Evolutionary conservation across 352 stramenopile genomes (phyloP), one percentile per base, ranked within the genome.

Genomic region (Phytophthora chlamydospora): DNA sequence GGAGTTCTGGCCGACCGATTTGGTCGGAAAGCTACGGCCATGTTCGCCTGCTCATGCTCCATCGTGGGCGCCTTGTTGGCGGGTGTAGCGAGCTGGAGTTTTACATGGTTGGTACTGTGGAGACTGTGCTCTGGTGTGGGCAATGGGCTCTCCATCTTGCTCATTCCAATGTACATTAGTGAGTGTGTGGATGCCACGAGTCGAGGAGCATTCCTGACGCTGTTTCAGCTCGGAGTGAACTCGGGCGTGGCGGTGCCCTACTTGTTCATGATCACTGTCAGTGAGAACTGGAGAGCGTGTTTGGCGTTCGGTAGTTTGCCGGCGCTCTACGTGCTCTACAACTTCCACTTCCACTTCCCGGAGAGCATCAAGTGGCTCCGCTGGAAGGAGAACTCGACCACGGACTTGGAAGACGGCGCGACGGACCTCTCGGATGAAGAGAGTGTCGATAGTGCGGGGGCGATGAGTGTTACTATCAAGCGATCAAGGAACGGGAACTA

Each of bases 151-250:
- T 95, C 84, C 12, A 95, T 95, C 38, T 57, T 95, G 33, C 64
- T 95, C 34, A 67, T 95, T n/a, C 86, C 86, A 33, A 95, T 95
- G 86, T 96, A 94, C 72, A 94, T 94, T 32, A 93, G 85, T 46
- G 87, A 95, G 53, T 91, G 80, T 41, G 79, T 93, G 14, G 75
- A 89, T 52, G 73, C 81, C 38, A 58, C 75, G 5, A 80, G 72
- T 59, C 83, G 87, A 19, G 84, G 85, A 16, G 66, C 68, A 4
- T 90, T 88, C 66, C 71, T 96, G 35, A 89, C 85, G 24, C 67
- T 92, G 35, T 95, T 87, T 48, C 85, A 96, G 39, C 81, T 96
- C 8, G 87, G 86, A 2, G 86, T 95, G 32, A 90, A 91, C 47
- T 76, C 81, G n/a, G 86, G 86, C 13, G 79, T 82, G 12, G 75